phyloP scores from a whole-genome alignment of 257 asterid genomes.

The Ligustrum vulgare region DNA sequence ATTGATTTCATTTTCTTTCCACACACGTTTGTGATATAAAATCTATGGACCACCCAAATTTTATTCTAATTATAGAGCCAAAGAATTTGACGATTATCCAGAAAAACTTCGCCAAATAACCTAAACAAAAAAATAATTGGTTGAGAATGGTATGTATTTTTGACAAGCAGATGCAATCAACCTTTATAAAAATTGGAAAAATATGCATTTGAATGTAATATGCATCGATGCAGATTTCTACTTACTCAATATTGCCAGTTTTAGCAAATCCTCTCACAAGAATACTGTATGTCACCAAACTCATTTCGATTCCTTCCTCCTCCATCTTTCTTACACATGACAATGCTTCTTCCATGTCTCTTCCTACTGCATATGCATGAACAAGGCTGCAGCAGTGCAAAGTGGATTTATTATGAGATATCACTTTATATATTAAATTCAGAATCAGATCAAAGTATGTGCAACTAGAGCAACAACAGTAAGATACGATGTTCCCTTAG shows the following conservation, averaged over 20 bases:
- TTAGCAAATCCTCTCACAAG: conserved; percentile 88
- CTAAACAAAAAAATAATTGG: not conserved
- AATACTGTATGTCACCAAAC: conserved; percentile 89
- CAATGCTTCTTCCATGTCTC: conserved; percentile 98
- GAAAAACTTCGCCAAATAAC: not conserved
- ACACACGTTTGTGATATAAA: not conserved
- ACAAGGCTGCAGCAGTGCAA: conserved; percentile 67
- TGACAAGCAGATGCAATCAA: conserved; percentile 11
- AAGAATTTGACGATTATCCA: not conserved
- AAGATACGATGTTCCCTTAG: conserved; percentile 1
- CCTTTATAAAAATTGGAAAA: conserved; percentile 11
- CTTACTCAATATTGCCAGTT: conserved; percentile 73
- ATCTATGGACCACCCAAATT: not conserved
- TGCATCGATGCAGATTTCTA: conserved; percentile 12
- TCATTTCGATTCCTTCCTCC: conserved; percentile 84
- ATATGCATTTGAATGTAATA: not conserved
- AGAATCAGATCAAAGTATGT: conserved; percentile 3
- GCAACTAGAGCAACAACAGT: conserved; percentile 1
- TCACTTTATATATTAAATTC: not conserved
- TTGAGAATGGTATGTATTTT: conserved; percentile 1
- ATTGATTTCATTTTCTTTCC: not conserved
- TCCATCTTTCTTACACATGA: conserved; percentile 87
- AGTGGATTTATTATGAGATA: conserved; percentile 12
- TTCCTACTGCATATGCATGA: conserved; percentile 93
- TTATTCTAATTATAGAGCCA: not conserved